phyloP scores from a whole-genome alignment of 345 rosid genomes.

The Capsella bursapastoris region DNA sequence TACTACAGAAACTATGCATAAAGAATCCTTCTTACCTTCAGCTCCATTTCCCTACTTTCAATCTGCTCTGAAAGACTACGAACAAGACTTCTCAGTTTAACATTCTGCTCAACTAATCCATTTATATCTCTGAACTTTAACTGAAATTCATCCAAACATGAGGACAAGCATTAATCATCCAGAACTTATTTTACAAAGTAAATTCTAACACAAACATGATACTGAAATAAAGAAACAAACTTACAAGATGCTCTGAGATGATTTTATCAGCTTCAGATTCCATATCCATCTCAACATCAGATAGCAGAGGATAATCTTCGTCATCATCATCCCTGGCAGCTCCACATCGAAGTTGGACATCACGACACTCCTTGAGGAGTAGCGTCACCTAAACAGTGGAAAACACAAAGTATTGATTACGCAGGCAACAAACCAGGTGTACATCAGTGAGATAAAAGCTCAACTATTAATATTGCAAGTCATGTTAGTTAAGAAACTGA shows the following conservation, averaged over 20 bases:
- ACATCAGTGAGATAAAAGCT: constrained; percentile 15
- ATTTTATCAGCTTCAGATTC: constrained; percentile 72
- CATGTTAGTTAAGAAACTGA: constrained; percentile 28
- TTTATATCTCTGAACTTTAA: constrained; percentile 90
- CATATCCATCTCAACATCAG: constrained; percentile 53
- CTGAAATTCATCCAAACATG: constrained; percentile 53
- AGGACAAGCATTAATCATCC: constrained; percentile 31
- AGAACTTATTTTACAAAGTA: neutral
- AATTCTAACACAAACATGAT: constrained; percentile 23
- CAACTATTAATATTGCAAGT: constrained; percentile 24
- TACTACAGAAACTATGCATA: constrained; percentile 2
- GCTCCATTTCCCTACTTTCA: constrained; percentile 68
- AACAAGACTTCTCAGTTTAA: constrained; percentile 85
- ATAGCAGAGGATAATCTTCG: constrained; percentile 48
- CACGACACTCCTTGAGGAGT: constrained; percentile 95
- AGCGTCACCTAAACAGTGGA: constrained; percentile 68
- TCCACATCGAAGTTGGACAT: constrained; percentile 90
- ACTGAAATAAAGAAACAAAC: constrained; percentile 34
- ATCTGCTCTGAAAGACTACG: constrained; percentile 82
- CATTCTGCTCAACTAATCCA: constrained; percentile 96
- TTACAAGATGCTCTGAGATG: constrained; percentile 77
- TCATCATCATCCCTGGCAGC: constrained; percentile 52
- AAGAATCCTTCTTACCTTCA: constrained; percentile 62
- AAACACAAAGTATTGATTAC: constrained; percentile 27
- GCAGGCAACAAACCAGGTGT: constrained; percentile 25